Evolutionary conservation across 768 basidiomycete genomes (phyloP), one percentile per base, ranked within the genome.

Genomic region (Mrakia gelida): DNA sequence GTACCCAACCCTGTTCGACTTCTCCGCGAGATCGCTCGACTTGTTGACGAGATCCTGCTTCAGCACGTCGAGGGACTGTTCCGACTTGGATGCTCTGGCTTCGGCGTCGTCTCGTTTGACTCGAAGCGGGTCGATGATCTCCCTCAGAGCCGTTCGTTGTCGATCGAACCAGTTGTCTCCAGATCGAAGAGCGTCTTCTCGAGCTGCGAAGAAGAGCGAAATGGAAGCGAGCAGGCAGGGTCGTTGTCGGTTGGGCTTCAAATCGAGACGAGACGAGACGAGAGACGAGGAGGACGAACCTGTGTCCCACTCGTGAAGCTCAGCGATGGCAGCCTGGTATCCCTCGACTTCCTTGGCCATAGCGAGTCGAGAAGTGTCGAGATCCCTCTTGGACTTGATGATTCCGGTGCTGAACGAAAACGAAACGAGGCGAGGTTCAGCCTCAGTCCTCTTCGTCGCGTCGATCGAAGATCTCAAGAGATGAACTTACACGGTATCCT

Each of bases 1-100:
- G 16, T 16, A 38, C n/a, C 21, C 34, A 38, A 45, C 34, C 21
- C 67, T 21, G 41, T 43, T 38, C 26, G 67, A 70, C 34, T 41
- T 38, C 26, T 70, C 67, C 26, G 67, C 67, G 41, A 70, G 67
- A 26, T 70, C 67, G 38, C 38, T 26, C 18, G 41, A 41, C 38
- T 70, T 70, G 67, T 45, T 70, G 67, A 9, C 1, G 38, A 70
- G 67, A n/a, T 70, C 67, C 13, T 18, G 1, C 67, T 70, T 70
- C 41, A 70, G 67, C 1, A 70, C 26, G 18, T 10, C 32, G 41
- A 70, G 67, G 2, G 67, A 70, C 38, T n/a, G 38, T 38, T 70
- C 41, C 21, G 41, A 18, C 67, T 41, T 41, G 32, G 34, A 2
- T 18, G 67, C 67, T 70, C 67, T 15, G 3, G 15, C 67, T 8